Evolutionary conservation across 2,329 filamentous ascomycete genomes (phyloP).

Genomic region (Aspergillus quadrilineatus): DNA sequence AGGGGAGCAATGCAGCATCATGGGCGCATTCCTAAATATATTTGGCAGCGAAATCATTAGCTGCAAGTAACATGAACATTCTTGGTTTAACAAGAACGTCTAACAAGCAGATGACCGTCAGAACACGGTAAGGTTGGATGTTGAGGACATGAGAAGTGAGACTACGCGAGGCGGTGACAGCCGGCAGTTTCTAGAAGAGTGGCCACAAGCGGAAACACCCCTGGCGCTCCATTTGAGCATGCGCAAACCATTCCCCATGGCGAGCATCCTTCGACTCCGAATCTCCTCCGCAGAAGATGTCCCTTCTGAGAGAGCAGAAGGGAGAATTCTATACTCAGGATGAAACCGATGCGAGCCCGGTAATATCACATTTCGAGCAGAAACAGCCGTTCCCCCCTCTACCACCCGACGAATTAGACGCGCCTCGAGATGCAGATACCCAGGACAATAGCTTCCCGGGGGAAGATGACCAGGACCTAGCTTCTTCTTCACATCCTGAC

Average conservation of each 20-base stretch:
- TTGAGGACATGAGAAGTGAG: too few relatives aligned
- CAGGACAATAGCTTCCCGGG: slow-evolving; percentile 20
- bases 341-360: slow-evolving; percentile 9
- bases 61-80: too few relatives aligned
- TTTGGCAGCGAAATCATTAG: too few relatives aligned
- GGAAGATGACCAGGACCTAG: slow-evolving; percentile 30
- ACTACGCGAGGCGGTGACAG: slow-evolving; percentile 11
- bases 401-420: slow-evolving; percentile 26
- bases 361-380: slow-evolving; percentile 24
- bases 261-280: background rate
- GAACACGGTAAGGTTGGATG: too few relatives aligned
- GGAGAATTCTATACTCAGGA: slow-evolving; percentile 6
- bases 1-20: too few relatives aligned
- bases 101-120: too few relatives aligned
- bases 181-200: slow-evolving; percentile 12
- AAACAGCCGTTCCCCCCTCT: slow-evolving; percentile 38
- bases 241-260: background rate
- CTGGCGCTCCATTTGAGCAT: background rate
- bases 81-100: too few relatives aligned
- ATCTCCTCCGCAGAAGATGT: slow-evolving; percentile 12
- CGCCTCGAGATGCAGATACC: slow-evolving; percentile 6
- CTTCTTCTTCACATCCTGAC: slow-evolving; percentile 31
- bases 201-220: background rate
- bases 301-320: slow-evolving; percentile 11
- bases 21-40: too few relatives aligned